Evolutionary conservation across 495 filamentous ascomycete genomes (phyloP), one percentile per base, ranked within the genome.

Genomic region (Daldinia decipiens): DNA sequence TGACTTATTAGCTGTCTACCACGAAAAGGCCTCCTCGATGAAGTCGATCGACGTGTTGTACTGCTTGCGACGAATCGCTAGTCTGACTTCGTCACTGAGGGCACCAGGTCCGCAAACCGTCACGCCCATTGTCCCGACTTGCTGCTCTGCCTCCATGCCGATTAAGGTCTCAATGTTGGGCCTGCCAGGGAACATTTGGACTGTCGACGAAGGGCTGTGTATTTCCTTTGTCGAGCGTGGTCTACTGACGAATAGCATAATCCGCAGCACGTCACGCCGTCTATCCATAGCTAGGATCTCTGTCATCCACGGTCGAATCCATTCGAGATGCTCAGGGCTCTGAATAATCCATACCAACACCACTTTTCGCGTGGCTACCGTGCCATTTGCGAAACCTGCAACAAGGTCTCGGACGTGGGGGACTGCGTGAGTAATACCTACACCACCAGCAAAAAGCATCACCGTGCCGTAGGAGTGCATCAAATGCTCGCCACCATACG

Each of bases 241-340:
- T 66, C 93, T 89, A 64, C 92, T 95, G 61, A 99, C 91, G 76
- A 97, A 99, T 4, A 98, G 83, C 82, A 93, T 88, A 62, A 98
- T 90, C 45, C 88, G 86, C 43, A 99, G 87, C 3, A 94, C 87
- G 27, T 98, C 92, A 27, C 93, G 87, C 0, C 95, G 89, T 52
- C 85, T 86, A 8, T 93, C 92, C 84, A 98, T 92, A 2, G 87
- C 87, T 38, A 99, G 85, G 66, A 98, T 95, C 75, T 92, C 85
- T 67, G 97, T 95, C 95, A 99, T 99, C 92, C 92, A 99, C 7
- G 90, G 88, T 6, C 92, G 87, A 45, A 98, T 92, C 95, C 95
- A 99, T 75, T 94, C 89, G 27, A 99, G 86, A 69, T 94, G 91
- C 61, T 98, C 95, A 26, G 91, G 92, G 43, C 85, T 91, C 70